Evolutionary conservation across 2,329 filamentous ascomycete genomes (phyloP), one percentile per base, ranked within the genome.

Genomic region (Aspergillus puulaauensis): DNA sequence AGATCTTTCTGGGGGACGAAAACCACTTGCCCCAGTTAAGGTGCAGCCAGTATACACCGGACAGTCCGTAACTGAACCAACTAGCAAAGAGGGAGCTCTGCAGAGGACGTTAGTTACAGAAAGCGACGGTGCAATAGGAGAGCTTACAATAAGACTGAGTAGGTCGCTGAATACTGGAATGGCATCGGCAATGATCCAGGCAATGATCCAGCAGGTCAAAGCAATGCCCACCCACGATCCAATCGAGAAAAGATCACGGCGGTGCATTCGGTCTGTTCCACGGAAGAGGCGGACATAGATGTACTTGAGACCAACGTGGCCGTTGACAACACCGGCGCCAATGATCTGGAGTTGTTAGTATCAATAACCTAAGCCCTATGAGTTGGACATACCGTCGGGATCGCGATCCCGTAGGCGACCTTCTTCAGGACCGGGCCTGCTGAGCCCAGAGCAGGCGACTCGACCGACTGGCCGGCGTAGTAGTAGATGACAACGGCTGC

Each of bases 91-190:
- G 21, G 3, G 55, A 57, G 35, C 55, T 57, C 54, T 56, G 7
- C 2, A 14, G 11, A 4, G 27, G 21, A 41, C 8, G 19, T 50
- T 40, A 50, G 47, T n/a, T 3, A 15, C 21, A 5, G 14, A 12
- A 33, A 9, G 23, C 12, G 3, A 19, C 2, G 8, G n/a, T 7
- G 3, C 8, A 2, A 3, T 12, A 31, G 4, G 2, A 6, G 6
- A 7, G 19, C 17, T 23, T 33, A 46, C 41, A 17, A 53, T 44
- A 6, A 90, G 73, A 2, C 83, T 83, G 15, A 90, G 75, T 11
- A 90, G 74, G 54, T 85, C 80, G 63, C 84, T 84, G 75, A 90
- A 90, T 49, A 85, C 82, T 2, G 88, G 88, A 3, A 90, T 85
- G 0, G 82, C 83, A 70, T 87, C 84, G 7, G 86, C 85, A 55